Base-by-base conservation (phyloP, 257 asterid species). In the Anisodus tanguticus region DNA sequence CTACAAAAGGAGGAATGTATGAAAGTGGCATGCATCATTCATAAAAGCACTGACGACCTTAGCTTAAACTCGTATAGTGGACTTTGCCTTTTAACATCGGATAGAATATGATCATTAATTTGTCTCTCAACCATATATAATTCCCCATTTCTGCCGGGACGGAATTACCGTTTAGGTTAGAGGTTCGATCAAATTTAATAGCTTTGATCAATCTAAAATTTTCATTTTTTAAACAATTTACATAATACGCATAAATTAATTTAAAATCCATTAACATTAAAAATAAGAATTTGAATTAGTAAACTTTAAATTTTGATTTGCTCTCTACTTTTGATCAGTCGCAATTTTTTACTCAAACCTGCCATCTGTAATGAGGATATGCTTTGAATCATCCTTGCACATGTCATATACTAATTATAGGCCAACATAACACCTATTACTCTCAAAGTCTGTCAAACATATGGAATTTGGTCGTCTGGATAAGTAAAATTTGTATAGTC, bases 71-170 rank as follows among this genome's bases (percentile, higher is more conserved):
- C 13, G 12, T 39, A 15, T 22, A 35, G 51, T 68, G 51, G 51
- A 37, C 26, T 68, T 15, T 12, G 17, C 35, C 51, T 37, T 67
- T 67, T 67, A 35, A 67, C 6, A 35, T 67, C 0, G 9, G 19
- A 67, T 35, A 67, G 74, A 67, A 26, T 64, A 39, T 55, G 12
- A 58, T 58, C 53, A 31, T 31, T 31, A 31, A 79, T 57, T 79
- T 37, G 47, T 57, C 54, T 13, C 19, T 35, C n/a, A n/a, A 79
- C 39, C 68, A 58, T 11, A 10, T 10, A 26, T 64, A 64, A 11
- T 17, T 79, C 12, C 55, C 95, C 93, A 70, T 93, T 93, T 84
- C 89, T 91, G 95, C 98, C 26, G 8, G 43, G 0, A 26, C 9
- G 17, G 15, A 31, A 1, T 31, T 31, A 31, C 35, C 35, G 35